A percentile compares a stretch with the other conserved stretches of the same genome.
Evolutionary conservation across 257 asterid genomes (phyloP).

Genomic region (Solanum tarijense): DNA sequence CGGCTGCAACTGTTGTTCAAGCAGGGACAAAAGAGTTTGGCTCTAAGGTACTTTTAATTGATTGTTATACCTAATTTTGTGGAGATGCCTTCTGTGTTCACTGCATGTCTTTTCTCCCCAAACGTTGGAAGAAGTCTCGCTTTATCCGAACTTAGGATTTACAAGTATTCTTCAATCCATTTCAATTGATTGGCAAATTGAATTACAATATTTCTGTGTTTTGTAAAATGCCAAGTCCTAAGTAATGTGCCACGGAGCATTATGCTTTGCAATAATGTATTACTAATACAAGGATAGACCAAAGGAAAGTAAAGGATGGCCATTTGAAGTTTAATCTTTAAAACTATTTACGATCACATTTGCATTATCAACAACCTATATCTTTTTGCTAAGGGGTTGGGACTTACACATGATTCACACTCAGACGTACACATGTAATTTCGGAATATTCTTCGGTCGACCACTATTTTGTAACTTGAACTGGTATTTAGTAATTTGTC

Average conservation of each 20-base stretch:
- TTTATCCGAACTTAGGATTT: background rate
- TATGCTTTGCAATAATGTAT: background rate
- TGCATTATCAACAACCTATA: background rate
- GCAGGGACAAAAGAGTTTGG: conserved; percentile 77
- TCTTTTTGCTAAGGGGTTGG: background rate
- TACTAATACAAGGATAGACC: background rate
- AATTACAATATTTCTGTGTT: background rate
- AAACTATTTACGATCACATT: background rate
- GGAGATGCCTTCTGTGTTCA: background rate
- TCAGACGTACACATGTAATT: background rate
- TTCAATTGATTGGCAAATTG: background rate
- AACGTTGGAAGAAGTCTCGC: background rate
- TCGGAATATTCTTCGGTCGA: background rate
- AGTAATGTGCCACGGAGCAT: background rate
- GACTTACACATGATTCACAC: background rate
- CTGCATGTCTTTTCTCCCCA: background rate
- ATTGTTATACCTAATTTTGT: background rate
- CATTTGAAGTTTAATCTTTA: background rate
- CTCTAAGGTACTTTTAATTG: conserved; percentile 41
- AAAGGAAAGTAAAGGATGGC: background rate
- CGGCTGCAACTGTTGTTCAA: conserved; percentile 81
- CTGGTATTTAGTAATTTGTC: background rate
- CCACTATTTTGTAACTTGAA: background rate
- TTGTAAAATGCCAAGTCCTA: background rate
- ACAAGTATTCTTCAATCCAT: background rate